phyloP scores from a whole-genome alignment of 2,329 filamentous ascomycete species.

The Diaporthe longicolla region DNA sequence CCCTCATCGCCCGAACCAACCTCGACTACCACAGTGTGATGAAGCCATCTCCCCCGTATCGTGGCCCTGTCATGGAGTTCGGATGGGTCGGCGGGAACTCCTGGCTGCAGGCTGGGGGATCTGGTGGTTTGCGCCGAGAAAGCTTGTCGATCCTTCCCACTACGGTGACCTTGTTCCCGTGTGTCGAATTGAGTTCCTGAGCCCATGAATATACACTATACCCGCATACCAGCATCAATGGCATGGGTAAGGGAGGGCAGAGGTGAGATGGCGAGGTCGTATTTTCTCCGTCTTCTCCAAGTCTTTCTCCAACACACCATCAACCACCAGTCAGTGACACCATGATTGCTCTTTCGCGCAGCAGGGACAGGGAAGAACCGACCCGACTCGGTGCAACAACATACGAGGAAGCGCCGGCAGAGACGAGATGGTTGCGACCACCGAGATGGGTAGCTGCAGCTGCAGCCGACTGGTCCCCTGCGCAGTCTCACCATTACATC shows the following conservation, averaged over 20 bases:
- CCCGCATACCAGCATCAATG: neutral
- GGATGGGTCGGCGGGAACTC: neutral
- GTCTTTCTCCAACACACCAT: slow-evolving; percentile 7
- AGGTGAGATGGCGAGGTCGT: slow-evolving; percentile 10
- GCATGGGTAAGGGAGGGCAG: neutral
- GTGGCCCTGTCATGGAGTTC: slow-evolving; percentile 14
- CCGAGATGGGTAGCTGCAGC: neutral
- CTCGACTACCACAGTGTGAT: neutral
- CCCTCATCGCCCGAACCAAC: slow-evolving; percentile 22
- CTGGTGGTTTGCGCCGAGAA: slow-evolving; percentile 14
- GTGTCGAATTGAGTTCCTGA: neutral
- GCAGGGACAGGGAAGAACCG: neutral
- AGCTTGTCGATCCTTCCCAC: slow-evolving; percentile 19
- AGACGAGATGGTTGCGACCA: neutral
- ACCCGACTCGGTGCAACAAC: slow-evolving; percentile 29
- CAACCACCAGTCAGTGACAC: neutral
- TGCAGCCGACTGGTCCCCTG: neutral
- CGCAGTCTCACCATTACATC: neutral
- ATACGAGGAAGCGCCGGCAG: slow-evolving; percentile 20
- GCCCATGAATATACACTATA: neutral
- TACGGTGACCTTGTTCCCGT: neutral
- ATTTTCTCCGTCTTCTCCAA: slow-evolving; percentile 17
- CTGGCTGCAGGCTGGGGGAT: neutral
- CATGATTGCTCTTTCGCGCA: neutral
- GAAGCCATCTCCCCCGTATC: neutral